Base-by-base conservation (phyloP, 177 flowering plant species). In the Tripterygium wilfordii region DNA sequence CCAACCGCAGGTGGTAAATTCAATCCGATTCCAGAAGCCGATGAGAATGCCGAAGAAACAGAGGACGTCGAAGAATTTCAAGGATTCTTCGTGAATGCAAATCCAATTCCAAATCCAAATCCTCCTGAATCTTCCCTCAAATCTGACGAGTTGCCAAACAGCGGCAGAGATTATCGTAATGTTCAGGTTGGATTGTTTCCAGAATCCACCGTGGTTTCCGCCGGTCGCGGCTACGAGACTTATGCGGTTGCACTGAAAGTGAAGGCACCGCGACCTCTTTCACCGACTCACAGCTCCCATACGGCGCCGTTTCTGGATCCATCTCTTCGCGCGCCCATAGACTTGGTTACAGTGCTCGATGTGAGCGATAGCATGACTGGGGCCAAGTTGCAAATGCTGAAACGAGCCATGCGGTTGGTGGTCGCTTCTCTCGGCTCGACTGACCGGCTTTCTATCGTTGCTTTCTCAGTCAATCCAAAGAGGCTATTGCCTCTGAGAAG, bases 271-370 rank as follows among this genome's bases (percentile, higher is more conserved):
- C 73, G 68, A 21, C 62, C 60, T 1, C 66, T 65, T n/a, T 56
- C 54, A 16, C 52, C 51, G 22, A 42, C 61, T 26, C 52, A 38
- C 21, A 25, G 36, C 10, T 24, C 35, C 43, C 31, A 44, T 4
- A 18, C 58, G 24, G 42, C 62, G 13, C 41, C 57, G 46, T 44
- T 49, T 26, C 41, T 55, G 4, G 53, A 57, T 26, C 64, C 71
- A 12, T 46, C 73, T 14, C 63, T 57, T 15, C 79, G 95, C 0
- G 85, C 90, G 28, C 82, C 90, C 2, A 65, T 83, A 8, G 95
- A 85, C 66, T 50, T 85, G 39, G 95, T 85, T 10, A 60, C 82
- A 10, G 95, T 85, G 22, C 78, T 85, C 3, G 95, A 85, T 45
- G 72, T 76, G 13, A 64, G 89, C 36, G 73, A 66, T 12, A 78